Evolutionary conservation across 371 early-diverging fungal species (phyloP).

Genomic region (Nosema muscidifuracis): DNA sequence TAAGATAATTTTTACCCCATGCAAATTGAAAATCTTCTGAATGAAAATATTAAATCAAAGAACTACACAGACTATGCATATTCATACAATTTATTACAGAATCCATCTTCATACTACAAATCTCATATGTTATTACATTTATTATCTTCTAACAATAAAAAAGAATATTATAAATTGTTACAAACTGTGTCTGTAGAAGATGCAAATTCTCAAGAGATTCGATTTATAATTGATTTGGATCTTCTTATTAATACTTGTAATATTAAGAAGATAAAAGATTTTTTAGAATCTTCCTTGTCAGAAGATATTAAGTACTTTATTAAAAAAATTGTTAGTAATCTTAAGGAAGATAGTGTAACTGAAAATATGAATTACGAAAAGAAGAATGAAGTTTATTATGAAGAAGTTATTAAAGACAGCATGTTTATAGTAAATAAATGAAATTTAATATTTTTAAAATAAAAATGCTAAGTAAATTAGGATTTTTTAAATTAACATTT

Average conservation of each 20-base stretch:
- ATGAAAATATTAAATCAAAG: neutral
- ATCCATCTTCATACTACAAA: neutral
- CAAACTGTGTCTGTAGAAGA: slow-evolving; percentile 4
- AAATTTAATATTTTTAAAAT: too few relatives aligned
- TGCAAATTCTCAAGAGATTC: neutral
- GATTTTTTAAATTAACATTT: too few relatives aligned
- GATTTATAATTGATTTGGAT: neutral
- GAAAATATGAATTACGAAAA: neutral
- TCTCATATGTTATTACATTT: neutral
- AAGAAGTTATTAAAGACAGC: neutral
- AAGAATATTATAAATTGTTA: neutral
- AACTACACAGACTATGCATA: neutral
- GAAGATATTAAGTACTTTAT: slow-evolving; percentile 3
- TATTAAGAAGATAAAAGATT: neutral
- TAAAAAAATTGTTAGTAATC: neutral
- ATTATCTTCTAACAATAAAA: neutral
- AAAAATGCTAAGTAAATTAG: too few relatives aligned
- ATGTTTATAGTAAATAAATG: neutral
- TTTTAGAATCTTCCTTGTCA: neutral
- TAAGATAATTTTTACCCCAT: too few relatives aligned
- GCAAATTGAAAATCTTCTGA: neutral
- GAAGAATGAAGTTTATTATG: neutral
- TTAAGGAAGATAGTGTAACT: too few relatives aligned
- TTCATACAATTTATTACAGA: neutral
- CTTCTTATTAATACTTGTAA: neutral